These are phyloP conservation scores for Malus sieversii DNA, from an alignment of 306 rosid species.

Conservation along the genomic window DNA sequence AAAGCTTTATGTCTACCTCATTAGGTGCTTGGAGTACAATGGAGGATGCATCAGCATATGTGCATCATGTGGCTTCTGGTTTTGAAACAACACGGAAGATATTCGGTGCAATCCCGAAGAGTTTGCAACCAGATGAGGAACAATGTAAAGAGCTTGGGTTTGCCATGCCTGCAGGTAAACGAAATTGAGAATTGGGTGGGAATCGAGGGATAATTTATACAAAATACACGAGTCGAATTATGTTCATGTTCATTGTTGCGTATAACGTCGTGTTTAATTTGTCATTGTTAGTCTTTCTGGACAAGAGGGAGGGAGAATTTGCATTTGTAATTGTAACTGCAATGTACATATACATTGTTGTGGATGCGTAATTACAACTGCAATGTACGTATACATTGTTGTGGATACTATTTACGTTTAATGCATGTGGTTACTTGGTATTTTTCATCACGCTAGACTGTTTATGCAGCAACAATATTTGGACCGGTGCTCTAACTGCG, in stretches of 20 bases:
- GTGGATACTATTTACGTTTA: background rate
- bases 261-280: background rate
- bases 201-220: background rate
- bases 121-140: slow-evolving; percentile 76
- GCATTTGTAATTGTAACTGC: background rate
- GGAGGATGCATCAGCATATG: slow-evolving; percentile 62
- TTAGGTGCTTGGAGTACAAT: slow-evolving; percentile 27
- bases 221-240: background rate
- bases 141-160: slow-evolving; percentile 70
- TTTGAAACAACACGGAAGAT: slow-evolving; percentile 61
- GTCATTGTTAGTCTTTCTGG: background rate
- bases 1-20: slow-evolving; percentile 46
- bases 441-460: background rate
- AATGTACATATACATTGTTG: background rate
- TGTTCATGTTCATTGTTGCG: background rate
- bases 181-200: background rate
- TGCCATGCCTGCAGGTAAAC: slow-evolving; percentile 21
- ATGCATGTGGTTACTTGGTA: background rate
- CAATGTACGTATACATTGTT: background rate
- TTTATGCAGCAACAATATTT: background rate
- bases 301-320: background rate
- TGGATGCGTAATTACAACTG: background rate
- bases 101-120: slow-evolving; percentile 83
- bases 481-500: background rate
- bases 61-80: slow-evolving; percentile 68